Conservation (phyloP, 345 rosid genomes). For the Streptanthus diversifolius region DNA sequence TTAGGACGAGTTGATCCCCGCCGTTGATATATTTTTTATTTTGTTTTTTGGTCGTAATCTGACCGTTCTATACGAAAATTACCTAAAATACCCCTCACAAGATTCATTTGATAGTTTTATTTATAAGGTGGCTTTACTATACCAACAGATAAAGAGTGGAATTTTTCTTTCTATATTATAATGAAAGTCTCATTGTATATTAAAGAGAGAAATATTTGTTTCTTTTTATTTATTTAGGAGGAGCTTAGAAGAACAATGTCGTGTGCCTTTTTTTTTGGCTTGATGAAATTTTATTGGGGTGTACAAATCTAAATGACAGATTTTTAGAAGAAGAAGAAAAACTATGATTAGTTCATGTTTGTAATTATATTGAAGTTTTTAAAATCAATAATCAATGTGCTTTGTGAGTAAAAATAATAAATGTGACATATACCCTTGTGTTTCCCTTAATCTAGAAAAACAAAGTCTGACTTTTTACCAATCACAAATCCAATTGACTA, state of each 20-base stretch:
- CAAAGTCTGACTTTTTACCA: conserved; percentile 13
- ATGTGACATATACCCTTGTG: conserved; percentile 25
- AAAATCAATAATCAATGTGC: conserved; percentile 1
- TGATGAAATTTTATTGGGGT: background rate
- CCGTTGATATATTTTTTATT: conserved; percentile 42
- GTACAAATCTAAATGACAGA: conserved; percentile 8
- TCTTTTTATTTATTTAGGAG: background rate
- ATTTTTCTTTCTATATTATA: background rate
- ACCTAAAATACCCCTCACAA: conserved; percentile 23
- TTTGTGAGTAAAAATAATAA: conserved; percentile 23
- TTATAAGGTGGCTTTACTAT: conserved; percentile 25
- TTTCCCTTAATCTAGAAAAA: conserved; percentile 21
- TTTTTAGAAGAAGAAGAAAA: conserved; percentile 1
- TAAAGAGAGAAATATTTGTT: background rate
- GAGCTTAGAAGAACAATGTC: conserved; percentile 6
- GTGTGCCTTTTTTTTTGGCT: background rate
- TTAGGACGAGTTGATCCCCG: conserved; percentile 67
- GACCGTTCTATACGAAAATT: conserved; percentile 20
- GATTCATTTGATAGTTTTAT: conserved; percentile 10
- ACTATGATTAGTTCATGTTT: conserved; percentile 17
- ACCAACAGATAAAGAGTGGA: conserved; percentile 30
- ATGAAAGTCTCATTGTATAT: background rate
- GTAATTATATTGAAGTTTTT: background rate
- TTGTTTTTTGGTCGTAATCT: conserved; percentile 27
- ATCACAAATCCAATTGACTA: conserved; percentile 7